Evolutionary conservation across 768 basidiomycete species (phyloP).

Genomic region (Suillus spraguei): DNA sequence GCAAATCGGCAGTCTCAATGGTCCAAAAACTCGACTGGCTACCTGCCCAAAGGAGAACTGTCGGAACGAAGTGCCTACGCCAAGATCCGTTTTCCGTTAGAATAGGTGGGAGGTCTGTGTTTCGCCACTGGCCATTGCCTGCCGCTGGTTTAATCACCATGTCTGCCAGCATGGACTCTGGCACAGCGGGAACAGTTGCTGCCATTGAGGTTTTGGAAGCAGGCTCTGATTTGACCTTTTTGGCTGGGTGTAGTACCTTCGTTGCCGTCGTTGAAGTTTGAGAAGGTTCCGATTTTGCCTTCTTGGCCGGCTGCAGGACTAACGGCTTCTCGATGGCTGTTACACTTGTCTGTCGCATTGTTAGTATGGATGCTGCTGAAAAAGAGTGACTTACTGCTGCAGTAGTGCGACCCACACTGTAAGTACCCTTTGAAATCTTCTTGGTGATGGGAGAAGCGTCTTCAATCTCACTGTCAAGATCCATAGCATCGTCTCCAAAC

Average conservation of each 20-base stretch:
- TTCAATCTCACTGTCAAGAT: not conserved
- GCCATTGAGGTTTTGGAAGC: not conserved
- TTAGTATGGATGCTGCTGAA: not conserved
- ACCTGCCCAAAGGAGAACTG: slow-evolving; percentile 13
- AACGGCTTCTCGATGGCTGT: not conserved
- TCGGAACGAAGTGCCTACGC: not conserved
- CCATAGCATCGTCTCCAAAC: not conserved
- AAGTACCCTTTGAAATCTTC: not conserved
- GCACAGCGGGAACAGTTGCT: not conserved
- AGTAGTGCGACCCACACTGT: not conserved
- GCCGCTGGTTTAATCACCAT: not conserved
- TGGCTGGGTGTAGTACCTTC: not conserved
- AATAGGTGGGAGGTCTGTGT: not conserved
- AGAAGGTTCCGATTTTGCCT: not conserved
- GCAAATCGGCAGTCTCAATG: slow-evolving; percentile 7
- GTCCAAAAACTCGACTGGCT: slow-evolving; percentile 13
- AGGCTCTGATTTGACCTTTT: not conserved
- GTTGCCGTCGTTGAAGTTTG: not conserved
- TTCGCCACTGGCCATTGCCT: not conserved
- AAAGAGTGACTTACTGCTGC: not conserved
- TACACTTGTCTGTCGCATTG: not conserved
- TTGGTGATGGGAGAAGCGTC: not conserved
- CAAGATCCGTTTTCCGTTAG: not conserved
- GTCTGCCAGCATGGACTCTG: not conserved
- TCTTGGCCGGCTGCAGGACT: not conserved